Evolutionary conservation across 2,329 filamentous ascomycete species (phyloP).

Genomic region (Zasmidium citrigriseum): DNA sequence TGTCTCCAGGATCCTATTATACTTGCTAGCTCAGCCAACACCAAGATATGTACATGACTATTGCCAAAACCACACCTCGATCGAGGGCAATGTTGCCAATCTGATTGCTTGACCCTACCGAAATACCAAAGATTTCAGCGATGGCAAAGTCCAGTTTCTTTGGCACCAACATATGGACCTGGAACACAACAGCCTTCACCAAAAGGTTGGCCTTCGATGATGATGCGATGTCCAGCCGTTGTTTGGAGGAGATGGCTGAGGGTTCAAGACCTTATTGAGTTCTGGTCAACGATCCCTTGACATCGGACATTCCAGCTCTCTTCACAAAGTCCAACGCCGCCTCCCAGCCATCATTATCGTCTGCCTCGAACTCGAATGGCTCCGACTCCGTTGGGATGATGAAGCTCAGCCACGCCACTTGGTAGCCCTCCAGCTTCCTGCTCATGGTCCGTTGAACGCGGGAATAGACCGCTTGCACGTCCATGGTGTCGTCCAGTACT

Average conservation of each 20-base stretch:
- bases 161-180: too few relatives aligned
- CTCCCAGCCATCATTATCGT: constrained; percentile 8
- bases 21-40: too few relatives aligned
- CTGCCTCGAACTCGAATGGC: constrained; percentile 7
- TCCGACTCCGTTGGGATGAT: not conserved
- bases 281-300: not conserved
- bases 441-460: not conserved
- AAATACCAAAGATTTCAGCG: too few relatives aligned
- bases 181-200: too few relatives aligned
- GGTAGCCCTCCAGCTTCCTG: not conserved
- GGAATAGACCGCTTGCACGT: not conserved
- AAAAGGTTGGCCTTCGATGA: too few relatives aligned
- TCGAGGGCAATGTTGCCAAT: too few relatives aligned
- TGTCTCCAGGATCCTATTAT: too few relatives aligned
- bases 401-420: not conserved
- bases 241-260: not conserved
- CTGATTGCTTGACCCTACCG: too few relatives aligned
- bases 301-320: not conserved
- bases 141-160: too few relatives aligned
- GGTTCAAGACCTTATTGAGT: not conserved
- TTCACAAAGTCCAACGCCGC: not conserved
- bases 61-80: too few relatives aligned
- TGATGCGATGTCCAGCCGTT: too few relatives aligned
- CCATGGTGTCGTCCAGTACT: not conserved
- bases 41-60: too few relatives aligned